Evolutionary conservation across 2,329 filamentous ascomycete species (phyloP), one percentile per base, ranked within the genome.

Genomic region (Alternaria sp.): DNA sequence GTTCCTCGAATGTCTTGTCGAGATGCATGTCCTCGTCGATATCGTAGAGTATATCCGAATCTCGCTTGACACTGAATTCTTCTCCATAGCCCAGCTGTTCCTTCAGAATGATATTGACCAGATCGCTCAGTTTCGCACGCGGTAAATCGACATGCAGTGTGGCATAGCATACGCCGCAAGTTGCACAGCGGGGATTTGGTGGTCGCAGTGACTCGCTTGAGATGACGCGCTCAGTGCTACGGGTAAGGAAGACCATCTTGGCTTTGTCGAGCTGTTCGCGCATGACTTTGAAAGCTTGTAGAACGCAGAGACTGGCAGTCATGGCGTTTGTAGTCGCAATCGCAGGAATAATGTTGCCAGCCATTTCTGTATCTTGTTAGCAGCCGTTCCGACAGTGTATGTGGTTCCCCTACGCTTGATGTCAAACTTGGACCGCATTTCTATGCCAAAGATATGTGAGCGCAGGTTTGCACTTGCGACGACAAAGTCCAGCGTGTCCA

Each of bases 261-360:
- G 90, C 89, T 68, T 88, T 87, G 34, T 84, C 81, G 60, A 89
- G 90, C 49, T 86, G 82, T 20, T 88, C 87, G 72, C 85, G 89
- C 59, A 99, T 81, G 24, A 98, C 90, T 78, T 97, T 98, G 83
- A 96, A 95, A 0, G 94, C 90, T 77, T 98, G 91, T 26, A 99
- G 82, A 7, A 98, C 93, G 74, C 94, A 98, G 9, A 99, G 85
- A 12, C 93, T 91, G 16, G 95, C 95, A 2, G 95, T 94, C 77
- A 98, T 96, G 16, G 95, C 95, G 77, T 99, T 99, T 0, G 95
- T 98, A 0, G 95, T 99, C 5, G 95, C 95, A 75, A 99, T 99
- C 2, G 95, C 95, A 1, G 95, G 95, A 62, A 99, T 99, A 71
- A 99, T 99, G 76, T 99, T 99, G 54, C 95, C 95, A 4, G 95